Evolutionary conservation across 2,329 filamentous ascomycete genomes (phyloP).

Genomic region (Paecilomyces variotii): DNA sequence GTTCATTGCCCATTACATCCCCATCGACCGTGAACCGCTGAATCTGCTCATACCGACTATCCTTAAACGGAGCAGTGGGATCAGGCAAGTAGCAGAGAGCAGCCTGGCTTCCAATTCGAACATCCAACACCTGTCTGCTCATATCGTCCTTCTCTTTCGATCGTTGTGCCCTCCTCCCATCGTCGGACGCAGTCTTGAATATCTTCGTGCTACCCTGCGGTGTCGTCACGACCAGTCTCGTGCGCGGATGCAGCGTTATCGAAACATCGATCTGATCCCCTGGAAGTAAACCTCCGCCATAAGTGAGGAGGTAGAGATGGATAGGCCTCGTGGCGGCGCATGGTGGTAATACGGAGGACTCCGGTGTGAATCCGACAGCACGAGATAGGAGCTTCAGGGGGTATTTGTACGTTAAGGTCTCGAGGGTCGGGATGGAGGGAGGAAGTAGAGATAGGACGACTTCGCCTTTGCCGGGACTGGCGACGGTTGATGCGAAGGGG

Average conservation of each 20-base stretch:
- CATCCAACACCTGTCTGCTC: conserved; percentile 43
- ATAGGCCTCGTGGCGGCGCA: conserved; percentile 46
- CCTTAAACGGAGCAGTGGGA: conserved; percentile 82
- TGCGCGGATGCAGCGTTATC: conserved; percentile 55
- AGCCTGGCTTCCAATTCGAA: conserved; percentile 40
- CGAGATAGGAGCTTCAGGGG: conserved; percentile 90
- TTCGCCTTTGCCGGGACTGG: conserved; percentile 67
- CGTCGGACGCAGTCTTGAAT: conserved; percentile 61
- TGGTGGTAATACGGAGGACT: conserved; percentile 25
- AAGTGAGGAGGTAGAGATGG: conserved; percentile 83
- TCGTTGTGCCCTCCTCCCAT: background rate
- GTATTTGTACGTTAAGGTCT: conserved; percentile 78
- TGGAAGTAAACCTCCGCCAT: conserved; percentile 85
- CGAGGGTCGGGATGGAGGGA: conserved; percentile 61
- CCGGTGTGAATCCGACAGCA: conserved; percentile 53
- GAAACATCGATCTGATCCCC: conserved; percentile 73
- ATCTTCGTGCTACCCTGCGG: conserved; percentile 84
- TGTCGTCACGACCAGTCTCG: conserved; percentile 56
- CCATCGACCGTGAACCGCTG: conserved; percentile 63
- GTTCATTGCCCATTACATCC: conserved; percentile 26
- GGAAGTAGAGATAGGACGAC: conserved; percentile 68
- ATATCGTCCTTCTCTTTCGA: conserved; percentile 16
- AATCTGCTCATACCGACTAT: conserved; percentile 73
- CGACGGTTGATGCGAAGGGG: conserved; percentile 69
- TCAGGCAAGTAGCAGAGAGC: conserved; percentile 68